Percentiles rank a stretch among this genome's conserved stretches.
These are phyloP conservation scores for Penicillium sp. DNA, from an alignment of 2,329 filamentous ascomycete genomes.

Conservation along the genomic window DNA sequence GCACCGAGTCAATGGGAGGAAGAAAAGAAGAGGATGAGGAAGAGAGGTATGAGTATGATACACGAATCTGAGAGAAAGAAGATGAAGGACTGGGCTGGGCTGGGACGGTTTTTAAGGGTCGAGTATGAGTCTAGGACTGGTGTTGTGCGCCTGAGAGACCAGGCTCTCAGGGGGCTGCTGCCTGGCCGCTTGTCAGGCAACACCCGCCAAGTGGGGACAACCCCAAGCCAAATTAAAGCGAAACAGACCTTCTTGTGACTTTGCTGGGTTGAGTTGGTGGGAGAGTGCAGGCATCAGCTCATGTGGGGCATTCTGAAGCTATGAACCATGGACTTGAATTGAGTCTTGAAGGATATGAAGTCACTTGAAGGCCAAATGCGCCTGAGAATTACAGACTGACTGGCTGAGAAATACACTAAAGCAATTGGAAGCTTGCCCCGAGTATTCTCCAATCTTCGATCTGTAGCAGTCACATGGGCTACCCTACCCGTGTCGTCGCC, in stretches of 20 bases:
- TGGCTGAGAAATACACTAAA: too few species aligned
- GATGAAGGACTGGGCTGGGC: not conserved
- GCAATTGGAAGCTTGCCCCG: too few species aligned
- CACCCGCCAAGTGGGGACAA: conserved; percentile 17
- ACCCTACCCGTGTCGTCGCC: too few species aligned
- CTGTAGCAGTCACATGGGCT: too few species aligned
- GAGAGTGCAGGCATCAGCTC: not conserved
- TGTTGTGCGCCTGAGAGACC: conserved; percentile 13
- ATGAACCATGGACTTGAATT: not conserved
- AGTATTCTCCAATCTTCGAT: too few species aligned
- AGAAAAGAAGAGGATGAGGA: not conserved
- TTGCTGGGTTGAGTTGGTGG: not conserved
- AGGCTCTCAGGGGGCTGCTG: conserved; percentile 20
- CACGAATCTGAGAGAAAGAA: not conserved
- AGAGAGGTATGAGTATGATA: not conserved
- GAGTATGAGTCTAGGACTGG: not conserved
- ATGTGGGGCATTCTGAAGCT: not conserved
- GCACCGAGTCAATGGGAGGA: not conserved
- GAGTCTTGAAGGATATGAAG: not conserved
- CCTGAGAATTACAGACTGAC: not conserved
- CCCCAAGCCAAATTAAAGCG: not conserved
- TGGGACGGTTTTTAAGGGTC: conserved; percentile 9
- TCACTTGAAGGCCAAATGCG: not conserved
- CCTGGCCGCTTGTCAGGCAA: conserved; percentile 22
- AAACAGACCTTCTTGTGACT: not conserved